phyloP scores from a whole-genome alignment of 225 moss, liverwort and hornwort genomes.

The Thuidium tamariscinum region DNA sequence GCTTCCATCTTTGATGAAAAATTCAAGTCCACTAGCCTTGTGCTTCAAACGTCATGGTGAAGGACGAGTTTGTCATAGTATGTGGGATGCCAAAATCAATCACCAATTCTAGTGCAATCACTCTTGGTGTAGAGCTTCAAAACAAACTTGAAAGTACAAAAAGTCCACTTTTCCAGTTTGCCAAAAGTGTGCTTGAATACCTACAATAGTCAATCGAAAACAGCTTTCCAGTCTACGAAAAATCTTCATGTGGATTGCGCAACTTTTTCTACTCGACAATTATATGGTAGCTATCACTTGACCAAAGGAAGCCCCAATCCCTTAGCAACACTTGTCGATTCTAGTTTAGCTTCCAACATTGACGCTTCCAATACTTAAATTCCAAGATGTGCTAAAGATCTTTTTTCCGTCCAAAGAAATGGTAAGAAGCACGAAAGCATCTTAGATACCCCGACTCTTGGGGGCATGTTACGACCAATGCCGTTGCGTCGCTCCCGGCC shows the following conservation, averaged over 20 bases:
- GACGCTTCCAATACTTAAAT: background rate
- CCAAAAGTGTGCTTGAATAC: no score
- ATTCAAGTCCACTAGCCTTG: background rate
- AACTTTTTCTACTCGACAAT: background rate
- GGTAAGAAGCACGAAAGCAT: background rate
- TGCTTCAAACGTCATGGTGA: fast-evolving
- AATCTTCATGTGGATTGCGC: background rate
- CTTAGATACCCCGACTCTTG: background rate
- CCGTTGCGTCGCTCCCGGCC: background rate
- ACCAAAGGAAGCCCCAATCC: fast-evolving
- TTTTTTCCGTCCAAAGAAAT: no score
- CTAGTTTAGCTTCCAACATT: background rate
- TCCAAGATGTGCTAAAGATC: no score
- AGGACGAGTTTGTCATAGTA: fast-evolving
- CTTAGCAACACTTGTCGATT: background rate
- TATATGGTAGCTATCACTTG: no score
- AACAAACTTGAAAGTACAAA: fast-evolving
- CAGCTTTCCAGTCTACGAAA: background rate
- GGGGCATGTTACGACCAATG: background rate
- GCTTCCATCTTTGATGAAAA: no score
- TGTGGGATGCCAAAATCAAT: no score
- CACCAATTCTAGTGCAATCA: background rate
- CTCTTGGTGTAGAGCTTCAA: fast-evolving
- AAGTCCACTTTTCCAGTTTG: fast-evolving
- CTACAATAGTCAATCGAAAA: background rate